A percentile compares a stretch with the other conserved stretches of the same genome.
Conservation (phyloP, 768 basidiomycete genomes). For the Boletus sensibilis region DNA sequence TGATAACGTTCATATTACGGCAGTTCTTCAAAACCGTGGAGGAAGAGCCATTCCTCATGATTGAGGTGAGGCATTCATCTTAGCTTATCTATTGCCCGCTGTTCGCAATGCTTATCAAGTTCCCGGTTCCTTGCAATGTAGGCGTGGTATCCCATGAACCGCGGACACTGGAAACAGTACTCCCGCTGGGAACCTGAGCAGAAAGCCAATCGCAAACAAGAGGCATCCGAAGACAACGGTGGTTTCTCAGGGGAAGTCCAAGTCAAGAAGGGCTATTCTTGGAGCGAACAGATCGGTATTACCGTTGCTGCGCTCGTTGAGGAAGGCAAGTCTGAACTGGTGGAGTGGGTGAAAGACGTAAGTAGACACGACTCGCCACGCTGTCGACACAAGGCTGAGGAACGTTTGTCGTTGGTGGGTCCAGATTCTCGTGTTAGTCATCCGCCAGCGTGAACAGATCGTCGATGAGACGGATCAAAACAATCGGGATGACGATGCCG, state of each 20-base stretch:
- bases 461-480: constrained; percentile 59
- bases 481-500: constrained; percentile 37
- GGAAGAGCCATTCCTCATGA: constrained; percentile 80
- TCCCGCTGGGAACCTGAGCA: constrained; percentile 69
- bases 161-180: constrained; percentile 81
- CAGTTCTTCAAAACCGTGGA: constrained; percentile 92
- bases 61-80: constrained; percentile 65
- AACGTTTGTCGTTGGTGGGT: constrained; percentile 5
- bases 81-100: constrained; percentile 21
- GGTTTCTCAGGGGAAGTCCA: constrained; percentile 65
- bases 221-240: constrained; percentile 35
- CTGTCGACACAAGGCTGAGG: constrained; percentile 20
- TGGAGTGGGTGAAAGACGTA: constrained; percentile 84
- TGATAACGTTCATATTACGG: constrained; percentile 85
- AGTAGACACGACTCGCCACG: constrained; percentile 33
- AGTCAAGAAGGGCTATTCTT: constrained; percentile 84
- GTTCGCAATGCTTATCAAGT: constrained; percentile 22
- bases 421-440: constrained; percentile 63
- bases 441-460: constrained; percentile 56
- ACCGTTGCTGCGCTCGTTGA: constrained; percentile 73
- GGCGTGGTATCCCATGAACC: constrained; percentile 90
- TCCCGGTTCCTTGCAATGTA: constrained; percentile 28
- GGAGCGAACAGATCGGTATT: constrained; percentile 89
- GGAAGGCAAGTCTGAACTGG: constrained; percentile 56
- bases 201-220: constrained; percentile 37